Conservation (phyloP, 805 yeast genomes). For the Zygosaccharomyces gambellarensis region DNA sequence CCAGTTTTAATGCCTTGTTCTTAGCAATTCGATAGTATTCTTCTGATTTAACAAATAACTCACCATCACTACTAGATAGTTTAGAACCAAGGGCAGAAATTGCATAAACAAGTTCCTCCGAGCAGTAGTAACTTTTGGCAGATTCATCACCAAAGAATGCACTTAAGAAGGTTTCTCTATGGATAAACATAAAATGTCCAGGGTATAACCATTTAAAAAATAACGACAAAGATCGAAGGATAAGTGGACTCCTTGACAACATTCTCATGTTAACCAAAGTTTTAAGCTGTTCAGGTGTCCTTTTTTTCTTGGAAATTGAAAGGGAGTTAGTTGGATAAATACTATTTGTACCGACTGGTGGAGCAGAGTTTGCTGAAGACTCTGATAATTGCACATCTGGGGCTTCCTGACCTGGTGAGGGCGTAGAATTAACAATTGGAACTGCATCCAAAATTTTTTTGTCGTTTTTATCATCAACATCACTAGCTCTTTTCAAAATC, state of each 20-base stretch:
- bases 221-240: constrained; percentile 24
- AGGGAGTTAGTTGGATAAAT: constrained; percentile 29
- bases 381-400: neutral
- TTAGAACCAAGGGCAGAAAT: constrained; percentile 53
- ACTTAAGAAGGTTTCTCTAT: constrained; percentile 52
- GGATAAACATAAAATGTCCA: constrained; percentile 53
- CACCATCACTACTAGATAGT: constrained; percentile 36
- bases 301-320: constrained; percentile 17
- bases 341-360: constrained; percentile 19
- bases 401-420: neutral
- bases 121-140: constrained; percentile 42
- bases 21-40: constrained; percentile 46
- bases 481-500: constrained; percentile 3
- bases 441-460: constrained; percentile 6
- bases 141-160: constrained; percentile 45
- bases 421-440: constrained; percentile 5
- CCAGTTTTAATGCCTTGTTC: constrained; percentile 36
- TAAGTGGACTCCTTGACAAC: constrained; percentile 24
- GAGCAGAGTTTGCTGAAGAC: neutral
- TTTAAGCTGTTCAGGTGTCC: constrained; percentile 8
- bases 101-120: constrained; percentile 46
- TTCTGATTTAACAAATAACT: constrained; percentile 36
- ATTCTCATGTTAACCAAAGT: constrained; percentile 16
- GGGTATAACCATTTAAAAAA: constrained; percentile 59
- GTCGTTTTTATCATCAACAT: constrained; percentile 6